Evolutionary conservation across 2,329 filamentous ascomycete genomes (phyloP), one percentile per base, ranked within the genome.

Genomic region (Teratosphaeria pseudoeucalypti): DNA sequence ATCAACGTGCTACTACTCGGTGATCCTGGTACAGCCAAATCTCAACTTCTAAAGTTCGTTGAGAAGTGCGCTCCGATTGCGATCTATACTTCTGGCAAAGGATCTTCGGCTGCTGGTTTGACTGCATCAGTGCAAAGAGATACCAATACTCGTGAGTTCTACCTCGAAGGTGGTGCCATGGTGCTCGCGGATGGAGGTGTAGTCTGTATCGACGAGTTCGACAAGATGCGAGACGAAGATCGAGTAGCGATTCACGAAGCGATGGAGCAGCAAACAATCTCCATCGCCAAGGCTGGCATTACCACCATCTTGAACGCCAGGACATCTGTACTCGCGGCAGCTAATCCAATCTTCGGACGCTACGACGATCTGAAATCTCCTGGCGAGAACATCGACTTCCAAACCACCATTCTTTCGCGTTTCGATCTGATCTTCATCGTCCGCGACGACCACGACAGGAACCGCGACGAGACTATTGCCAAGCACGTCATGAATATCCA

Each of bases 371-470:
- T 99, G 79, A 97, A 97, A 75, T 91, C 89, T 0, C 94, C 94
- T 0, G 94, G 94, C 61, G 94, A 99, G 75, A 99, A 99, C 72
- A 99, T 99, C 66, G 94, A 99, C 75, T 99, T 99, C 76, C 94
- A 99, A 71, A 99, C 94, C 0, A 99, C 94, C 3, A 97, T 99
- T 69, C 73, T 99, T 65, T 97, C 92, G 2, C 89, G 94, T 82
- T 99, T 99, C 73, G 94, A 99, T 75, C 96, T 99, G 90, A 97
- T 99, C 65, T 99, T 97, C 79, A 96, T 99, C 66, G 92, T 99
- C 63, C 90, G 89, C 67, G 94, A 99, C 73, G 91, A 95, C 63
- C 94, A 99, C 73, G 90, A 92, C 63, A 84, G 90, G 53, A 87
- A 84, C 60, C 89, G 92, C 69, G 94, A 99, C 71, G 90, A 96